Conservation (phyloP, 176 grass and related monocot genomes). For the Oryza glaberrima region DNA sequence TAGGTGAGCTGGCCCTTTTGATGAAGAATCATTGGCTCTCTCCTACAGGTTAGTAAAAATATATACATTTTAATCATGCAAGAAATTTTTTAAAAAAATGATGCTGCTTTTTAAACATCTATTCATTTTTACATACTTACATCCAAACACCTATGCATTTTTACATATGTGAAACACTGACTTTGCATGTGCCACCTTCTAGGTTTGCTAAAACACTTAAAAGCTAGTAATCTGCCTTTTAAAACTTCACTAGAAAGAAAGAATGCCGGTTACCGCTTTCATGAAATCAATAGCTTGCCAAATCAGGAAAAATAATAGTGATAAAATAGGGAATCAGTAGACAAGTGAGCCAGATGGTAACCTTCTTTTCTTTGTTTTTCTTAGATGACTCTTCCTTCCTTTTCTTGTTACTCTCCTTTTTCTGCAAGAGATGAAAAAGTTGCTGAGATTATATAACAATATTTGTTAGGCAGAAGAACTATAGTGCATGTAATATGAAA, state of each 20-base stretch:
- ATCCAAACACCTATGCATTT: background rate
- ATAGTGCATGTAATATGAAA: background rate
- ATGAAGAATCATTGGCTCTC: constrained; percentile 53
- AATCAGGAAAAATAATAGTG: background rate
- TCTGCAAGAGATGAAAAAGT: constrained; percentile 42
- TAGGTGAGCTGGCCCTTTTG: constrained; percentile 48
- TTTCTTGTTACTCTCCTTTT: constrained; percentile 66
- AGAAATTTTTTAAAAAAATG: background rate
- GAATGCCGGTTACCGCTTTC: background rate
- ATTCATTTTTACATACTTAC: background rate
- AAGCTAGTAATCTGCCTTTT: background rate
- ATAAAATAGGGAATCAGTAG: background rate
- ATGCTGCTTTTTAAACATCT: background rate
- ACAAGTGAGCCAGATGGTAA: background rate
- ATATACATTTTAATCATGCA: background rate
- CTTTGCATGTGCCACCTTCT: background rate
- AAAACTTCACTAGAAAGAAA: background rate
- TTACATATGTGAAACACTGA: constrained; percentile 3
- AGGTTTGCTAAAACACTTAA: background rate
- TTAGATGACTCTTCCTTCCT: constrained; percentile 69
- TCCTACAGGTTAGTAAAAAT: constrained; percentile 47
- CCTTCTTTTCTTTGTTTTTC: constrained; percentile 83
- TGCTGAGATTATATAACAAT: background rate
- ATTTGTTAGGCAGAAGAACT: constrained; percentile 29
- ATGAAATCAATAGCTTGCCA: constrained; percentile 8